Evolutionary conservation across 306 rosid species (phyloP).

Genomic region (Vigna hirtella): DNA sequence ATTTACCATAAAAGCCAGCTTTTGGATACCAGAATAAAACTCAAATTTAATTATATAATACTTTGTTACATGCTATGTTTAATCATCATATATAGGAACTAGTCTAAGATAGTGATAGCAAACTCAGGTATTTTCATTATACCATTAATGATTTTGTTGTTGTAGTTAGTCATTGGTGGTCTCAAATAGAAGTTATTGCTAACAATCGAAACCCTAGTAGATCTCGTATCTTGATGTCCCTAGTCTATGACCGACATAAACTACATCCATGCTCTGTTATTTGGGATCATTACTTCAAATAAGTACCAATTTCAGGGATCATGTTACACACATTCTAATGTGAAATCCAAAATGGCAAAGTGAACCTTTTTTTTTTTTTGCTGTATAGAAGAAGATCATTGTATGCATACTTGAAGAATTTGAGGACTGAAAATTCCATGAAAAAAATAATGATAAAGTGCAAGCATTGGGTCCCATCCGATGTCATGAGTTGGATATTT

Average conservation of each 20-base stretch:
- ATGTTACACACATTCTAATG: background rate
- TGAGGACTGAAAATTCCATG: background rate
- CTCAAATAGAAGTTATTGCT: slow-evolving; percentile 20
- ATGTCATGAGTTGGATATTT: slow-evolving; percentile 33
- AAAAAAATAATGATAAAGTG: background rate
- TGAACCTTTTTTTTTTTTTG: background rate
- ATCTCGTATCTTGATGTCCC: background rate
- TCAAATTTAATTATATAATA: slow-evolving; percentile 52
- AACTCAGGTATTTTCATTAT: slow-evolving; percentile 30
- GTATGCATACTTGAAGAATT: background rate
- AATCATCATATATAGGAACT: slow-evolving; percentile 3
- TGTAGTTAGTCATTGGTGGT: slow-evolving; percentile 38
- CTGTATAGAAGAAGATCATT: slow-evolving; percentile 5
- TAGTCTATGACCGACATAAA: slow-evolving; percentile 13
- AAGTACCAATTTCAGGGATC: background rate
- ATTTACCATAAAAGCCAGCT: background rate
- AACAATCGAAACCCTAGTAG: background rate
- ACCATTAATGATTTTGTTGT: background rate
- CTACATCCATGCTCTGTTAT: background rate
- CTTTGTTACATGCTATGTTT: slow-evolving; percentile 33
- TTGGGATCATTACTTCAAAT: background rate
- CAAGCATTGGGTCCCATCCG: slow-evolving; percentile 19
- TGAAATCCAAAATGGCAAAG: background rate
- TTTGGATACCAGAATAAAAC: background rate
- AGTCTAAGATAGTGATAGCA: background rate